Conservation (phyloP, 768 basidiomycete species). For the Russula vinacea region DNA sequence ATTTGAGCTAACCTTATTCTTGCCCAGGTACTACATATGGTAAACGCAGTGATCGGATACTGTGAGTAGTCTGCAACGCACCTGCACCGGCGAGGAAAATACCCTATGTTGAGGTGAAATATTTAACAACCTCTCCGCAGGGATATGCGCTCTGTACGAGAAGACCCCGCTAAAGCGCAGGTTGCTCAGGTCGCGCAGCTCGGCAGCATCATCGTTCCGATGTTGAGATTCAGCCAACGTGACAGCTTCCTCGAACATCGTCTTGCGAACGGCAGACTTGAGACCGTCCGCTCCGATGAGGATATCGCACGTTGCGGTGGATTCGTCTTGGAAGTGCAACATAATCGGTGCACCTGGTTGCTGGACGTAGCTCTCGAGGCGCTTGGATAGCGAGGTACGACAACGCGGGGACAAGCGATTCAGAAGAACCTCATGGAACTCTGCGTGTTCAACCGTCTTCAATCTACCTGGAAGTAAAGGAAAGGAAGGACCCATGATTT, state of each 20-base stretch:
- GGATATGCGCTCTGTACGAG: conserved; percentile 58
- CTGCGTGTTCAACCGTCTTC: conserved; percentile 55
- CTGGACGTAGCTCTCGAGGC: conserved; percentile 55
- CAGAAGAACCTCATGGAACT: conserved; percentile 61
- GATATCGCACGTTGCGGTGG: conserved; percentile 57
- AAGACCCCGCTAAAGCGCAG: conserved; percentile 58
- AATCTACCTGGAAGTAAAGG: conserved; percentile 32
- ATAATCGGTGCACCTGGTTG: conserved; percentile 39
- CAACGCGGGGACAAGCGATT: conserved; percentile 43
- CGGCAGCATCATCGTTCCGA: conserved; percentile 42
- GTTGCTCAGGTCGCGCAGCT: conserved; percentile 22
- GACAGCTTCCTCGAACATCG: conserved; percentile 38
- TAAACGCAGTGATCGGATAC: too few species aligned
- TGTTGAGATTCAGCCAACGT: conserved; percentile 39
- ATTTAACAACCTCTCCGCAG: conserved; percentile 45
- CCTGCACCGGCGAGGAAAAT: conserved; percentile 49
- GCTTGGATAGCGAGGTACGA: conserved; percentile 53
- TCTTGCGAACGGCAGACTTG: conserved; percentile 48
- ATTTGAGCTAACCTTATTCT: conserved; percentile 41
- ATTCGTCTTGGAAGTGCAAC: conserved; percentile 60
- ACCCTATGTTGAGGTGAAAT: conserved; percentile 48
- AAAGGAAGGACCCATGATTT: too few species aligned
- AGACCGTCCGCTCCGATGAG: conserved; percentile 68
- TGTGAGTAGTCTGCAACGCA: conserved; percentile 32
- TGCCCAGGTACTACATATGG: conserved; percentile 52